phyloP scores from a whole-genome alignment of 768 basidiomycete genomes.

The Trametes cinnabarina region DNA sequence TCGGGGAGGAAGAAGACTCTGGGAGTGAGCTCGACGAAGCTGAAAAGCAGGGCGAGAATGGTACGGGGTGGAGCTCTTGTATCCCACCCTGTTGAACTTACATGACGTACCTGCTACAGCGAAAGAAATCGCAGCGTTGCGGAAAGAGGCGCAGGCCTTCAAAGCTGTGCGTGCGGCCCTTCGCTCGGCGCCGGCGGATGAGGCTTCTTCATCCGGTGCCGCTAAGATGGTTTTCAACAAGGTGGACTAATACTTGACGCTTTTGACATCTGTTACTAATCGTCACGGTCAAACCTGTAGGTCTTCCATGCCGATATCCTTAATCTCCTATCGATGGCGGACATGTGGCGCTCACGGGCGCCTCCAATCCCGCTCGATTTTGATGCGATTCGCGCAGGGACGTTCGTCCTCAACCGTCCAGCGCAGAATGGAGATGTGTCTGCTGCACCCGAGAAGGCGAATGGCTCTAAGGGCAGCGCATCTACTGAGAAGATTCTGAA shows the following conservation, averaged over 20 bases:
- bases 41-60: constrained; percentile 90
- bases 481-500: constrained; percentile 22
- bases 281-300: constrained; percentile 40
- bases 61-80: constrained; percentile 42
- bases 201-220: constrained; percentile 38
- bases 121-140: constrained; percentile 84
- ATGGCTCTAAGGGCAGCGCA: constrained; percentile 22
- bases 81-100: not conserved
- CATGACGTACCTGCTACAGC: constrained; percentile 43
- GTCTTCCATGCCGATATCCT: constrained; percentile 87
- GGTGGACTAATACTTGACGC: constrained; percentile 39
- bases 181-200: constrained; percentile 37
- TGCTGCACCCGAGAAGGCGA: constrained; percentile 3
- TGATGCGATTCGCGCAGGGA: constrained; percentile 65
- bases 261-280: not conserved
- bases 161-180: constrained; percentile 71
- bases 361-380: constrained; percentile 84
- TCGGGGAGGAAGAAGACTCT: constrained; percentile 90
- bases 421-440: constrained; percentile 13
- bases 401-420: constrained; percentile 45
- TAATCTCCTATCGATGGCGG: constrained; percentile 87
- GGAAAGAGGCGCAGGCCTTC: constrained; percentile 89
- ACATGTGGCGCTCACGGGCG: constrained; percentile 95
- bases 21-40: constrained; percentile 86
- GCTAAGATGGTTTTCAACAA: constrained; percentile 81